Base-by-base conservation (phyloP, 164 flowering plant species). In the Aristolochia contorta region DNA sequence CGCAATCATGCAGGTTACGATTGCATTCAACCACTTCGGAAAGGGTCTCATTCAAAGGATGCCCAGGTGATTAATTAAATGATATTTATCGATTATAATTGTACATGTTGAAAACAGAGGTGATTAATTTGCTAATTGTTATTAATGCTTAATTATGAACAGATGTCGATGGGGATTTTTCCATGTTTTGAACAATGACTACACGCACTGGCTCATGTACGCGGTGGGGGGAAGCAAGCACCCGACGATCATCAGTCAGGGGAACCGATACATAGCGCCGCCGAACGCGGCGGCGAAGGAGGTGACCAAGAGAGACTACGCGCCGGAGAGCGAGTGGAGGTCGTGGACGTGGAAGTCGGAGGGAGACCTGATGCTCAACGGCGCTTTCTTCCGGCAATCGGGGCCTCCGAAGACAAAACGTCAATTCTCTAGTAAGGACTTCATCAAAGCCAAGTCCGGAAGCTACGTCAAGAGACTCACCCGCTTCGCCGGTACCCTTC, bases 1-100 rank as follows among this genome's bases (percentile, higher is more conserved):
- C 51, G 4, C 25, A 27, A 71, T 72, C 33, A 87, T 87, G 93
- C 92, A 87, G 72, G 59, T 84, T 0, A 90, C 97, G 0, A 72
- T 90, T 5, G 97, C 93, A 4, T 91, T 82, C 76, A 91, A 82
- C 72, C 94, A 86, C 68, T 91, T 85, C 21, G 97, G 97, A 0
- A 68, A 64, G 57, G 83, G 92, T 18, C 65, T 91, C 62, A 75
- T 82, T 13, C 97, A 91, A 69, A 86, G 97, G 58, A 86, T 91
- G 97, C 97, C 97, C 0, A 80, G 96, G 68, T 59, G 37, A 27
- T 27, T 27, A 27, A 27, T 27, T 27, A 27, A 27, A 2, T 27
- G 30, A 5, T 27, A 2, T 27, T 5, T 2, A 27, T 27, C 30
- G n/a, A 27, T 27, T 27, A 27, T 27, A 2, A 27, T 27, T n/a